These are phyloP conservation scores for Coffea eugenioides DNA, from an alignment of 257 asterid genomes.

Conservation along the genomic window DNA sequence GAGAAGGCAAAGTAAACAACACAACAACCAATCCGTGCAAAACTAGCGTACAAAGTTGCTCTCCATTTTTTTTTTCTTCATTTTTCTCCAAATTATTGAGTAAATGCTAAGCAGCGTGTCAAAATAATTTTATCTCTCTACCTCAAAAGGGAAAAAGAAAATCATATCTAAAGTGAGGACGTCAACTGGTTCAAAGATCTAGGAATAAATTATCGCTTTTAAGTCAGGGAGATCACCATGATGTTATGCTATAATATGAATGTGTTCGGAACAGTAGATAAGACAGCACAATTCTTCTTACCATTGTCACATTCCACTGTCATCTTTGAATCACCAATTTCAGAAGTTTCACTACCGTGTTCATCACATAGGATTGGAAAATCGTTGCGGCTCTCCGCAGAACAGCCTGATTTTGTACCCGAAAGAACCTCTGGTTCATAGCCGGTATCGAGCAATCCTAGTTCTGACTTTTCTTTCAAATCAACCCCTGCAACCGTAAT, in stretches of 20 bases:
- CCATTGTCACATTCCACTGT: conserved; percentile 5
- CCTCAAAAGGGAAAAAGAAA: too few species aligned
- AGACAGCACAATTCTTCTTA: neutral
- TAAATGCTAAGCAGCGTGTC: neutral
- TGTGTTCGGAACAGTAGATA: too few species aligned
- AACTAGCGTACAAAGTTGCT: neutral
- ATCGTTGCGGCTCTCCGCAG: neutral
- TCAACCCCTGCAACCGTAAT: conserved; percentile 2
- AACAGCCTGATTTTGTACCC: neutral
- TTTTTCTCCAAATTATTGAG: too few species aligned
- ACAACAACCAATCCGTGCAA: too few species aligned
- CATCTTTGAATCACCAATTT: neutral
- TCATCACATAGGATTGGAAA: neutral
- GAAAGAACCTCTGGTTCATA: neutral
- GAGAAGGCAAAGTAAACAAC: neutral
- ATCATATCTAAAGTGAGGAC: neutral
- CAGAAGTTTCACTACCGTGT: neutral
- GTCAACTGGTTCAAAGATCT: conserved; percentile 11
- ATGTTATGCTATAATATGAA: neutral
- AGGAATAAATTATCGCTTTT: conserved; percentile 11
- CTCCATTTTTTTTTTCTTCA: too few species aligned
- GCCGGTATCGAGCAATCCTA: conserved; percentile 1
- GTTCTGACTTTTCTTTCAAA: conserved; percentile 12
- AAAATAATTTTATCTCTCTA: too few species aligned
- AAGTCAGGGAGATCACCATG: conserved; percentile 5